These are phyloP conservation scores for Ilex paraguariensis DNA, from an alignment of 305 asterid species.

Conservation along the genomic window DNA sequence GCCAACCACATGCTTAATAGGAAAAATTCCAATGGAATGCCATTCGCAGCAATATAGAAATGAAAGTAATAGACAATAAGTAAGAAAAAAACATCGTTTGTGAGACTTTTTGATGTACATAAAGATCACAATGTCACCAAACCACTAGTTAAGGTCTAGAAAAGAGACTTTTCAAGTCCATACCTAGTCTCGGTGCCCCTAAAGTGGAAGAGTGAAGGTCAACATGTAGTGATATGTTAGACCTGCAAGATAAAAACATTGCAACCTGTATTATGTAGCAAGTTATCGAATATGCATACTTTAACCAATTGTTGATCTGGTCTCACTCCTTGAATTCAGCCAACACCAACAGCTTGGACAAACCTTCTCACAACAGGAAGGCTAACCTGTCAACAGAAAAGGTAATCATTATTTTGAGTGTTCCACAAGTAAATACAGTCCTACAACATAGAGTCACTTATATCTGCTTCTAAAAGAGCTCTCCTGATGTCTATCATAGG, in stretches of 20 bases:
- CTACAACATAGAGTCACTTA: constrained; percentile 29
- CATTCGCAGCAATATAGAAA: no score
- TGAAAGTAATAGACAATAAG: no score
- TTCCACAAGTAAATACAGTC: background rate
- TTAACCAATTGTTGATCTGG: constrained; percentile 98
- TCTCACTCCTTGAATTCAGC: constrained; percentile 81
- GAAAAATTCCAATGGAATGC: no score
- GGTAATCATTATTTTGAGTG: background rate
- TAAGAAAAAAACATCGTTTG: no score
- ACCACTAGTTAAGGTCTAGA: no score
- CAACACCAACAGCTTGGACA: constrained; percentile 94
- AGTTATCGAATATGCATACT: constrained; percentile 31
- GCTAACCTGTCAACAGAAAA: constrained; percentile 67
- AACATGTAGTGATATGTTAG: background rate
- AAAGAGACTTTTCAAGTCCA: no score
- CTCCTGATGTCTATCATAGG: constrained; percentile 97
- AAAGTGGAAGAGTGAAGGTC: background rate
- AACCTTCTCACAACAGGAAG: constrained; percentile 98
- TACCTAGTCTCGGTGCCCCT: background rate
- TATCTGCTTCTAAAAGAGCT: constrained; percentile 97
- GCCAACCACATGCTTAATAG: no score
- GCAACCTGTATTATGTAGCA: background rate
- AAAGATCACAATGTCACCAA: no score
- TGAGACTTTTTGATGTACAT: no score
- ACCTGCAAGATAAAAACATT: no score